Conservation (phyloP, 139 green algal species). For the Chlorella sp. region DNA sequence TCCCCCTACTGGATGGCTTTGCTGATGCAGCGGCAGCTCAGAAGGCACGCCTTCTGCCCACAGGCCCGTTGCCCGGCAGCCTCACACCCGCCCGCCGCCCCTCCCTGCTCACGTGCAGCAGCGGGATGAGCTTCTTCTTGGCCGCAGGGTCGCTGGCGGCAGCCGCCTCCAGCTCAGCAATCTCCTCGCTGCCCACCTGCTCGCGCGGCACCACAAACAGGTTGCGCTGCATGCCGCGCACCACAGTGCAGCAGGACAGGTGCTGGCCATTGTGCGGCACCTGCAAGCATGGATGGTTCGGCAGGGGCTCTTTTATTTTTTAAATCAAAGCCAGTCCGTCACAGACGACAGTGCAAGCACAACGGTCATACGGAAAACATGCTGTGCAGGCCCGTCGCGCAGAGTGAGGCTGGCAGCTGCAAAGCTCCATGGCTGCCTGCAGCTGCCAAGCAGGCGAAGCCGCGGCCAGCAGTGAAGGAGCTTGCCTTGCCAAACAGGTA, state of each 20-base stretch:
- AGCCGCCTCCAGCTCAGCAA: constrained; percentile 62
- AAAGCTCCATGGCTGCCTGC: not conserved
- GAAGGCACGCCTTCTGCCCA: too few relatives aligned
- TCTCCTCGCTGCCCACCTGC: constrained; percentile 54
- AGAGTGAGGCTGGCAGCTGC: too few relatives aligned
- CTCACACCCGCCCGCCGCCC: too few relatives aligned
- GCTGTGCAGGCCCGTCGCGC: too few relatives aligned
- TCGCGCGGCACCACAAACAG: constrained; percentile 87
- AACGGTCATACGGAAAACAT: too few relatives aligned
- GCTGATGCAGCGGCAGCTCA: too few relatives aligned
- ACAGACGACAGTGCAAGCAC: too few relatives aligned
- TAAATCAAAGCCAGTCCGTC: too few relatives aligned
- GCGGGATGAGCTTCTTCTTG: constrained; percentile 51
- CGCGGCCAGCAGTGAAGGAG: not conserved
- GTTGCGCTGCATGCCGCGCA: constrained; percentile 68
- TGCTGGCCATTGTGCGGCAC: constrained; percentile 53
- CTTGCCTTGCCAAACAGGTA: constrained; percentile 96
- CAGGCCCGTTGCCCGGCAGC: not conserved
- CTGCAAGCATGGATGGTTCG: constrained; percentile 8
- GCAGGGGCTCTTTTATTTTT: too few relatives aligned
- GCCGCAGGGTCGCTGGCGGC: constrained; percentile 49
- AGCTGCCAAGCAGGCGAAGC: not conserved
- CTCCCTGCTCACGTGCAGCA: constrained; percentile 49
- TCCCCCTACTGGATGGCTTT: too few relatives aligned
- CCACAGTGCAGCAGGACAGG: constrained; percentile 75